phyloP scores from a whole-genome alignment of 225 moss, liverwort and hornwort genomes.

The Marchantia polymorpha region DNA sequence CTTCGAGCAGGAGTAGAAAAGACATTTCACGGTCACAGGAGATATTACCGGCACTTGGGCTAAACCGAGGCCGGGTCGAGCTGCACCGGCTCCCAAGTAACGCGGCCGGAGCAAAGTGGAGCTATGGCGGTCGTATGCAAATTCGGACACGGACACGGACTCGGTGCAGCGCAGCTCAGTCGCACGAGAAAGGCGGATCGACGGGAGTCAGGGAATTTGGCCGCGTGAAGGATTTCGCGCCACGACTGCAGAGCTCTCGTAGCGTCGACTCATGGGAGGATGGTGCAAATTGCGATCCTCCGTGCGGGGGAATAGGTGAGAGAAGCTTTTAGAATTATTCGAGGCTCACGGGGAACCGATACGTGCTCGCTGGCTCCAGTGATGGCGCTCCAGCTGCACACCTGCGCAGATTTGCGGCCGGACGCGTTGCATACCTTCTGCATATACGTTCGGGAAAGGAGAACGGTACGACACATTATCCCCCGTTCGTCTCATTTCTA shows the following conservation, averaged over 20 bases:
- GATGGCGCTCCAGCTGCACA: conserved; percentile 28
- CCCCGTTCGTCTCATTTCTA: not conserved
- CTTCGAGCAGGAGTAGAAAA: not conserved
- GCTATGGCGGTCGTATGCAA: not conserved
- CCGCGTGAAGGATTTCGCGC: not conserved
- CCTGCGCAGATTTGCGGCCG: not conserved
- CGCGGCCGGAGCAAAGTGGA: not conserved
- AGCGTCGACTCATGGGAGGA: not conserved
- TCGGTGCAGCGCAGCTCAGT: not conserved
- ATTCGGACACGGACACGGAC: no score
- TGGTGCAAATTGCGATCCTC: not conserved
- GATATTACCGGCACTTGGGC: not conserved
- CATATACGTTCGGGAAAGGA: not conserved
- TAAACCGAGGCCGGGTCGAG: not conserved
- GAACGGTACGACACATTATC: not conserved
- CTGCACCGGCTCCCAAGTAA: not conserved
- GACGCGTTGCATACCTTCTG: not conserved
- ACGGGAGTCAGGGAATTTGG: not conserved
- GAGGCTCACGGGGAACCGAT: not conserved
- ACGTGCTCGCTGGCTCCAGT: not conserved
- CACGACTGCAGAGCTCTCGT: not conserved
- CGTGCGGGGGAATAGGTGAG: not conserved
- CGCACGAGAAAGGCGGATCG: not conserved
- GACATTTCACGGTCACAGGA: not conserved
- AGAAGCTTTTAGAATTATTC: not conserved